These are phyloP conservation scores for Scheffersomyces illinoinensis DNA, from an alignment of 1,139 yeast genomes.

Conservation along the genomic window DNA sequence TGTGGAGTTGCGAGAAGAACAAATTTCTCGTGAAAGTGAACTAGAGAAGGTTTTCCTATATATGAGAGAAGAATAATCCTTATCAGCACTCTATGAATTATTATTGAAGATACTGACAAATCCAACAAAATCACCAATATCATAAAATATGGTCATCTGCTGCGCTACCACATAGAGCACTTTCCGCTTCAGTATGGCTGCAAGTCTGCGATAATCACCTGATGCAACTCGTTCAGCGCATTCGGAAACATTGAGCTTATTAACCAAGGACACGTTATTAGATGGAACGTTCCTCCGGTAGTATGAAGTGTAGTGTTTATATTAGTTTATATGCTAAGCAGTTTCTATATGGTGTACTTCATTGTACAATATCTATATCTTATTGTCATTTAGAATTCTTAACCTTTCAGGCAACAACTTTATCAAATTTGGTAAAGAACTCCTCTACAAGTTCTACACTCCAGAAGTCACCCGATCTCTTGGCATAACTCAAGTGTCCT, in stretches of 20 bases:
- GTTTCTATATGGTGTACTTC: not conserved
- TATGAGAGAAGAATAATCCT: not conserved
- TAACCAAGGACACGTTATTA: not conserved
- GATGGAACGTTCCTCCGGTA: not conserved
- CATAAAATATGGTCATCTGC: not conserved
- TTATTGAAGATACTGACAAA: not conserved
- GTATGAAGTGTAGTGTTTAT: not conserved
- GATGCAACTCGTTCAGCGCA: not conserved
- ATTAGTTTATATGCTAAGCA: not conserved
- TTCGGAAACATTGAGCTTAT: too few species aligned
- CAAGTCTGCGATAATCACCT: not conserved
- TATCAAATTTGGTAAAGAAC: constrained; percentile 56
- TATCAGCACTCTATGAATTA: not conserved
- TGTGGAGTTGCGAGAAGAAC: not conserved
- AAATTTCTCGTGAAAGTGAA: not conserved
- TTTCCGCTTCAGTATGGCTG: not conserved
- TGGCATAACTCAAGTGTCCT: constrained; percentile 63
- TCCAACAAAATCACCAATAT: not conserved
- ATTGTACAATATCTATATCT: not conserved
- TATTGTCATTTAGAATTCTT: not conserved
- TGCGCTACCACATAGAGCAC: not conserved
- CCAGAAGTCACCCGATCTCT: constrained; percentile 70
- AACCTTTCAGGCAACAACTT: constrained; percentile 8
- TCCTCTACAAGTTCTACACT: constrained; percentile 63
- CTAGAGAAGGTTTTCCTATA: not conserved